Base-by-base conservation (phyloP, 116 monocot genomes). In the Cymodocea nodosa region DNA sequence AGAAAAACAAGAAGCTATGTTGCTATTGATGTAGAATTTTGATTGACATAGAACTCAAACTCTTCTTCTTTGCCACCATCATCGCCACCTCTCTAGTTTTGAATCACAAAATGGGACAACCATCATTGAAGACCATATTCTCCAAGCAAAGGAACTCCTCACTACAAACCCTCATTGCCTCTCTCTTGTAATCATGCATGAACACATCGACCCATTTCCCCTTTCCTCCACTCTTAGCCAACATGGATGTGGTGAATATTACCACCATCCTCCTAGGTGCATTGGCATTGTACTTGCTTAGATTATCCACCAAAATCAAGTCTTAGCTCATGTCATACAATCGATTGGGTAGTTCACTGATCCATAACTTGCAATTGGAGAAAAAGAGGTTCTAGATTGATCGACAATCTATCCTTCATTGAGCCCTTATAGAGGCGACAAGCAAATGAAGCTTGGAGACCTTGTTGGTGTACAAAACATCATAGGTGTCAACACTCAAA, bases 271-370 rank as follows among this genome's bases (percentile, higher is more conserved):
- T 53, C 57, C 88, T 84, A 14, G 88, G 88, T 16, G 82, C 66
- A 0, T 66, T 54, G 15, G 73, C 36, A 37, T 59, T 2, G 70
- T 77, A 81, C 17, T 84, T 84, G 5, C 79, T 56, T 4, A 90
- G 95, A 25, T 83, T 90, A 60, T 90, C 95, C 20, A 90, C 74
- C 35, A 95, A 64, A 58, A 95, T 87, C 35, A 90, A 75, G 50
- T 95, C 95, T 90, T 90, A 90, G 2, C 70, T 53, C 20, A 76
- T 75, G 6, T 81, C 80, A 76, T 95, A 95, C 40, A 95, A 69
- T 34, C 78, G 73, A 62, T 78, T 78, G 23, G 95, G 95, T 16
- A 95, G 74, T 69, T 90, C 90, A 72, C 80, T 84, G 51, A 89
- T 71, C 25, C 70, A 84, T 16, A 89, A 77, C 20, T 72, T 59